Base-by-base conservation (phyloP, 345 rosid species). In the Salix brachista region DNA sequence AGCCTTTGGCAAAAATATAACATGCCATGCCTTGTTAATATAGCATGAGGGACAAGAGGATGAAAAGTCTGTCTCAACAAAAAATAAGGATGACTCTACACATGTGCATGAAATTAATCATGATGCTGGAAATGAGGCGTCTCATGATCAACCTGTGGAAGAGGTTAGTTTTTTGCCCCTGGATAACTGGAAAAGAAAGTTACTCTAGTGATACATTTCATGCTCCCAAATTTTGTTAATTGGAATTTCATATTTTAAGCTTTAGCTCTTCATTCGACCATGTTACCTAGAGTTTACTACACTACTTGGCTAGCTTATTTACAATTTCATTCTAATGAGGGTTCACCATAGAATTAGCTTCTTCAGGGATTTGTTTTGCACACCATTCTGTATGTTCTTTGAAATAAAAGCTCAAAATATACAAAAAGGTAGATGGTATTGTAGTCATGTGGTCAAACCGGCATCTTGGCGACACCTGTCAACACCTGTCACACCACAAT, bases 21-120 rank as follows among this genome's bases (percentile, higher is more conserved):
- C 64, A 6, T 42, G 5, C 39, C 74, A 56, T 65, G 75, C 48
- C 67, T 67, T 71, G 80, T 62, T 72, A 64, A 67, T 84, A 68
- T 81, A 89, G 95, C 81, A 83, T 76, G 83, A 67, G 50, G 82
- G 44, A 34, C 85, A 81, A 58, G 81, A 56, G 5, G 82, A 81
- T 39, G 83, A 80, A 34, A 80, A 84, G 50, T 39, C 84, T 76
- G 79, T 69, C 37, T 83, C 88, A 50, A 81, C 82, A 10, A 78
- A 81, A 69, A 62, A 50, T 44, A 60, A 80, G 76, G 92, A 88
- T 75, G 83, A 82, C 60, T 23, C 80, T 78, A 42, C 79, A 26
- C 82, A 70, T 60, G 78, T 66, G 74, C 79, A 88, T 79, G 90
- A 84, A 74, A 77, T 78, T 76, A 84, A 67, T 78, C 82, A 68